Conservation (phyloP, 2,329 filamentous ascomycete species). For the Colletotrichum noveboracense region DNA sequence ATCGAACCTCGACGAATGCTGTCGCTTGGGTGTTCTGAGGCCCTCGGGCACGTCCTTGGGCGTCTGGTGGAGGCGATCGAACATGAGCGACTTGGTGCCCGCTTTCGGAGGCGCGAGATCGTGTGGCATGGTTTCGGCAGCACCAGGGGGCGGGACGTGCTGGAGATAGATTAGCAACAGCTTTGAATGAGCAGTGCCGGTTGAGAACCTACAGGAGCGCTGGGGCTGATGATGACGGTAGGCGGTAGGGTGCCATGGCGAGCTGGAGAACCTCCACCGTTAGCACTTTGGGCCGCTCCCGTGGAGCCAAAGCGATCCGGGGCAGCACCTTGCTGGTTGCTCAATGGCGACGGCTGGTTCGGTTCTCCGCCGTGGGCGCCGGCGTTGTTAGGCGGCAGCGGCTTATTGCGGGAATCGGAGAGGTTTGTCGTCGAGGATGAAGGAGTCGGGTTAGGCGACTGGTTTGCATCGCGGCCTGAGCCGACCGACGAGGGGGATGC, state of each 20-base stretch:
- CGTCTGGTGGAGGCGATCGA: slow-evolving; percentile 88
- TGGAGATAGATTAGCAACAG: slow-evolving; percentile 36
- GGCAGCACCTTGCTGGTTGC: slow-evolving; percentile 36
- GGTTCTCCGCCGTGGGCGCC: slow-evolving; percentile 47
- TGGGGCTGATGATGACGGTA: slow-evolving; percentile 93
- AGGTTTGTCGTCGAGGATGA: slow-evolving; percentile 89
- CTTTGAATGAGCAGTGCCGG: background rate
- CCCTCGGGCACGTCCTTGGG: slow-evolving; percentile 97
- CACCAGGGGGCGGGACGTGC: slow-evolving; percentile 92
- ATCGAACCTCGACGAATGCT: slow-evolving; percentile 97
- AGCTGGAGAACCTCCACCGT: slow-evolving; percentile 63
- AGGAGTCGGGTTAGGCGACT: slow-evolving; percentile 74
- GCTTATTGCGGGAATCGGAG: slow-evolving; percentile 85
- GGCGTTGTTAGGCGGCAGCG: slow-evolving; percentile 64
- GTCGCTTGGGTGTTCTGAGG: slow-evolving; percentile 91
- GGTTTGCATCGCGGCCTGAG: slow-evolving; percentile 58
- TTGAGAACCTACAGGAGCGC: slow-evolving; percentile 74
- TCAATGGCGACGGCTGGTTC: slow-evolving; percentile 44
- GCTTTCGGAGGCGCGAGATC: slow-evolving; percentile 94
- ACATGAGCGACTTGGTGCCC: slow-evolving; percentile 86
- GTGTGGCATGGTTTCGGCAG: slow-evolving; percentile 96
- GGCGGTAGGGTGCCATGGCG: slow-evolving; percentile 74
- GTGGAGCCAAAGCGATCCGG: slow-evolving; percentile 48
- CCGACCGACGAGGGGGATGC: slow-evolving; percentile 73
- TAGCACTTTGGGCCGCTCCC: slow-evolving; percentile 39